phyloP scores from a whole-genome alignment of 202 grass and related monocot species.

The Eragrostis tef region DNA sequence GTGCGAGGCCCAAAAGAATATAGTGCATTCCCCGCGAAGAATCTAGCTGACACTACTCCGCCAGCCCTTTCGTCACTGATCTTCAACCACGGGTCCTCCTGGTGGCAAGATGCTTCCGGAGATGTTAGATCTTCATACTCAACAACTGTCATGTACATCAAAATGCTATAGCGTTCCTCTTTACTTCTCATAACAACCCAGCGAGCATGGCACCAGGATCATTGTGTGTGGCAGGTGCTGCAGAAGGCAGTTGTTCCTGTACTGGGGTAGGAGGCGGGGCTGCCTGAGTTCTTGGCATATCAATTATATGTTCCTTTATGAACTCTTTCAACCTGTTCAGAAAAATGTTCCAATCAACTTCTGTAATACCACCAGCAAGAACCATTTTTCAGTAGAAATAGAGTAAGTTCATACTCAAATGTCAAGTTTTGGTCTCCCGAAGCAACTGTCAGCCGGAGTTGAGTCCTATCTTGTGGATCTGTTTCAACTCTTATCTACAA shows the following conservation, averaged over 20 bases:
- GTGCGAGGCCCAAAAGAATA: slow-evolving; percentile 54
- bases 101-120: slow-evolving; percentile 46
- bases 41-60: slow-evolving; percentile 42
- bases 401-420: slow-evolving; percentile 68
- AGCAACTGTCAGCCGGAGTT: slow-evolving; percentile 87
- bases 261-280: slow-evolving; percentile 37
- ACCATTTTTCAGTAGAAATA: slow-evolving; percentile 7
- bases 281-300: slow-evolving; percentile 58
- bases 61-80: slow-evolving; percentile 51
- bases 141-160: slow-evolving; percentile 50
- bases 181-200: slow-evolving; percentile 84
- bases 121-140: slow-evolving; percentile 50
- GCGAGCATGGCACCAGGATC: slow-evolving; percentile 94
- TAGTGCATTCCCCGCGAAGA: slow-evolving; percentile 29
- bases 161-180: slow-evolving; percentile 14
- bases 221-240: slow-evolving; percentile 57
- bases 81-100: slow-evolving; percentile 28
- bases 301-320: slow-evolving; percentile 85
- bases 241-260: slow-evolving; percentile 63
- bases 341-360: slow-evolving; percentile 30
- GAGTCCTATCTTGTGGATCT: slow-evolving; percentile 92
- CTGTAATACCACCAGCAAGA: neutral
- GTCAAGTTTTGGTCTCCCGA: slow-evolving; percentile 94
- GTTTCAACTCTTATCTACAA: slow-evolving; percentile 90
- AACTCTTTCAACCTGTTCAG: slow-evolving; percentile 86